These are phyloP conservation scores for Acer yangbiense DNA, from an alignment of 345 rosid species.

Conservation along the genomic window DNA sequence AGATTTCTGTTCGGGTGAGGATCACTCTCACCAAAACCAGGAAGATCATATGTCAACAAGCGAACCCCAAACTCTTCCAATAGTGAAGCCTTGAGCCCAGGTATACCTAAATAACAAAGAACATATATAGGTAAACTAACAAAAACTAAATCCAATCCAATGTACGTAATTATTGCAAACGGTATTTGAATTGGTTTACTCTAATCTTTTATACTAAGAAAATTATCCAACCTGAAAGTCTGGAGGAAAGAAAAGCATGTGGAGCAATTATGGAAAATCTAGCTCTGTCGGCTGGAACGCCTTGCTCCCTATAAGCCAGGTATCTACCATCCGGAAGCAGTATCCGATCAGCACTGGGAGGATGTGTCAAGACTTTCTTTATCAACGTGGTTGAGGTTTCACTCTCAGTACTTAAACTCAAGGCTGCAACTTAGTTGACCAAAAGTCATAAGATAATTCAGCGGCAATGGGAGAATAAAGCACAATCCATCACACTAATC, in stretches of 20 bases:
- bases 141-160: conserved; percentile 7
- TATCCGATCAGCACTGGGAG: conserved; percentile 63
- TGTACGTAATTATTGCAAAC: background rate
- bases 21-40: conserved; percentile 86
- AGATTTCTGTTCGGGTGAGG: conserved; percentile 61
- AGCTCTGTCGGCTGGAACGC: conserved; percentile 55
- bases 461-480: background rate
- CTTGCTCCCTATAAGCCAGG: conserved; percentile 64
- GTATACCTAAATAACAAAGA: conserved; percentile 45
- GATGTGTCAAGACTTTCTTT: conserved; percentile 53
- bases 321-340: conserved; percentile 76
- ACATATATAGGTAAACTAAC: conserved; percentile 7
- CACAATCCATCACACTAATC: background rate
- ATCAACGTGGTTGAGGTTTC: conserved; percentile 30
- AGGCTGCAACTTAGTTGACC: conserved; percentile 39
- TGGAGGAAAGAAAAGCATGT: conserved; percentile 69
- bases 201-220: background rate
- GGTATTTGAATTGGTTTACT: background rate
- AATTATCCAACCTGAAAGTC: conserved; percentile 58
- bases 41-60: conserved; percentile 70
- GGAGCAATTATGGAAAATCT: conserved; percentile 59
- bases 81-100: conserved; percentile 62
- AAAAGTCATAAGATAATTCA: conserved; percentile 8
- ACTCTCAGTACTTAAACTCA: conserved; percentile 32
- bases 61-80: conserved; percentile 70